Percentiles rank a stretch among this genome's conserved stretches.
Evolutionary conservation across 768 basidiomycete species (phyloP).

Genomic region (Lactarius hatsudake): DNA sequence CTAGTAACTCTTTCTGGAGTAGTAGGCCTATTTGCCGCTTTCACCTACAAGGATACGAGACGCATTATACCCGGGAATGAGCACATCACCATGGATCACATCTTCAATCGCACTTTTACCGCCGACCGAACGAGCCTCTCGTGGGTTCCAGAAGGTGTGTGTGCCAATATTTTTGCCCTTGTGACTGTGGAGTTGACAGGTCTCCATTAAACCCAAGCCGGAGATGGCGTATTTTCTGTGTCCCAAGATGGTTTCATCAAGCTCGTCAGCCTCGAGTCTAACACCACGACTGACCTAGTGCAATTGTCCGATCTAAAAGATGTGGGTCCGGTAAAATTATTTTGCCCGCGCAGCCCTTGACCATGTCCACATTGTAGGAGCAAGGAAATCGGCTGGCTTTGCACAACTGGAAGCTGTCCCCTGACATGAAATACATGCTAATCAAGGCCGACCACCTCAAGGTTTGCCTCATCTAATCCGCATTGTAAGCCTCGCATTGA

Average conservation of each 20-base stretch:
- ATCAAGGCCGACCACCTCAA: slow-evolving; percentile 73
- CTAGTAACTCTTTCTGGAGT: slow-evolving; percentile 60
- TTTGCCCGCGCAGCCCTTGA: slow-evolving; percentile 15
- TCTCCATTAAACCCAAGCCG: slow-evolving; percentile 50
- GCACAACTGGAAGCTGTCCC: slow-evolving; percentile 75
- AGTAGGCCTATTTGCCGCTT: slow-evolving; percentile 78
- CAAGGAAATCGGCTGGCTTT: slow-evolving; percentile 50
- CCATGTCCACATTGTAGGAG: slow-evolving; percentile 42
- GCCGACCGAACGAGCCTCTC: slow-evolving; percentile 48
- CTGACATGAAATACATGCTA: slow-evolving; percentile 88
- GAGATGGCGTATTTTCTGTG: slow-evolving; percentile 88
- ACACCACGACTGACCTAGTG: slow-evolving; percentile 62
- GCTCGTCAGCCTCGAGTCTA: slow-evolving; percentile 78
- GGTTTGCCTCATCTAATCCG: slow-evolving; percentile 40
- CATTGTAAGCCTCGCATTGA: slow-evolving; percentile 24
- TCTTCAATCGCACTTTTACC: slow-evolving; percentile 89
- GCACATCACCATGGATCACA: slow-evolving; percentile 82
- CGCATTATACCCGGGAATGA: slow-evolving; percentile 52
- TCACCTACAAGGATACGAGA: slow-evolving; percentile 59
- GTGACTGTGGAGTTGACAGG: slow-evolving; percentile 19
- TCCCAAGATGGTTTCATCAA: slow-evolving; percentile 61
- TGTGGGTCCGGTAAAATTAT: slow-evolving; percentile 41
- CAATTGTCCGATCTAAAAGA: slow-evolving; percentile 56
- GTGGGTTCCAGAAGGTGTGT: slow-evolving; percentile 91
- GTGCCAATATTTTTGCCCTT: background rate